Evolutionary conservation across 139 green algal species (phyloP).

Genomic region (Haematococcus lacustris): DNA sequence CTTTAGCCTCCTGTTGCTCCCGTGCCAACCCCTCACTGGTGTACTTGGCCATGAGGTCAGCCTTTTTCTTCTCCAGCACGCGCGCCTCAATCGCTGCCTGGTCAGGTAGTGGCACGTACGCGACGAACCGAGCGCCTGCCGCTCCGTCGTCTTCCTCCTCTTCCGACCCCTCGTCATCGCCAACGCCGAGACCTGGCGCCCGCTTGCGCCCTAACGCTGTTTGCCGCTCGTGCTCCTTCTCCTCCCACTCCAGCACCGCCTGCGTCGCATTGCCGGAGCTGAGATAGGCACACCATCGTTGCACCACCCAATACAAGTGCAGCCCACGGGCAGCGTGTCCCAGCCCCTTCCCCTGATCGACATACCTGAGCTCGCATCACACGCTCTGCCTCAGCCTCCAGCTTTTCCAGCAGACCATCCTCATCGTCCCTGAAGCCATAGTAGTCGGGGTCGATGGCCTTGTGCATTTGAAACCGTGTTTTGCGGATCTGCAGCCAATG

Average conservation of each 20-base stretch:
- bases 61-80: conserved; percentile 92
- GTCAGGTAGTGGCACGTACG: conserved; percentile 90
- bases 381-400: conserved; percentile 70
- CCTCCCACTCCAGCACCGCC: conserved; percentile 65
- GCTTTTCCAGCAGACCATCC: conserved; percentile 75
- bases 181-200: not conserved
- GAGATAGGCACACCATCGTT: too few species aligned
- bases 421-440: conserved; percentile 96
- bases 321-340: too few species aligned
- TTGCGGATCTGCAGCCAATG: conserved; percentile 14
- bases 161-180: not conserved
- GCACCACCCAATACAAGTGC: too few species aligned
- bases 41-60: conserved; percentile 82
- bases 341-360: too few species aligned
- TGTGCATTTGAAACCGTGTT: conserved; percentile 80
- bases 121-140: conserved; percentile 61
- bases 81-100: conserved; percentile 84
- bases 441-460: conserved; percentile 90
- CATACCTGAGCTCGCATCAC: conserved; percentile 48
- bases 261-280: too few species aligned
- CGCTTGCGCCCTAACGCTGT: too few species aligned
- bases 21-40: conserved; percentile 50
- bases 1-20: conserved; percentile 68
- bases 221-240: conserved; percentile 54
- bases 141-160: conserved; percentile 17